Conservation (phyloP, 2,329 filamentous ascomycete species). For the Clarireedia hainanense region DNA sequence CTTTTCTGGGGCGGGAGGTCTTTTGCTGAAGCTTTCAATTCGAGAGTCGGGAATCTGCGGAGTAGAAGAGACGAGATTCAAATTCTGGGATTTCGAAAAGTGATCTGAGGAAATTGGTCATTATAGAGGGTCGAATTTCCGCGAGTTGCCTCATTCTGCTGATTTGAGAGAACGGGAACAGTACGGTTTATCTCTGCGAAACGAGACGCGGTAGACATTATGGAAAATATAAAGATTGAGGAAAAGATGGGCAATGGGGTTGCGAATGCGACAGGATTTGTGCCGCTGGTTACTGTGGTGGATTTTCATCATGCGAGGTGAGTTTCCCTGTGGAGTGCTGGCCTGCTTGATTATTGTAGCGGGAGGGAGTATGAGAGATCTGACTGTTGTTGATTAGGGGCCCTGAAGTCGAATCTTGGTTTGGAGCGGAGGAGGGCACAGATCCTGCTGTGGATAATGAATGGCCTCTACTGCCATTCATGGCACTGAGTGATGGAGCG, state of each 20-base stretch:
- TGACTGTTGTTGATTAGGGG: conserved; percentile 39
- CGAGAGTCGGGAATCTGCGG: too few species aligned
- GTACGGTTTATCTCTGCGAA: neutral
- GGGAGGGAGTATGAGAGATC: neutral
- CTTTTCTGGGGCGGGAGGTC: too few species aligned
- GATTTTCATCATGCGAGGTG: conserved; percentile 73
- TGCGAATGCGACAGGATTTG: conserved; percentile 35
- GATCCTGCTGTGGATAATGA: conserved; percentile 80
- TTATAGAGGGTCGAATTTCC: too few species aligned
- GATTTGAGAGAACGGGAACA: neutral
- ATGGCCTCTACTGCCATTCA: conserved; percentile 89
- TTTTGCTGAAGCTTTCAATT: too few species aligned
- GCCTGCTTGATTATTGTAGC: too few species aligned
- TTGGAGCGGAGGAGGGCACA: conserved; percentile 63
- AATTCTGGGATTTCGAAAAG: too few species aligned
- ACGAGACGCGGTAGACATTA: neutral
- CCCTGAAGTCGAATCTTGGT: conserved; percentile 90
- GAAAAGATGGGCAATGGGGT: conserved; percentile 16
- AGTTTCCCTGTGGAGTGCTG: conserved; percentile 2
- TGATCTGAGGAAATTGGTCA: too few species aligned
- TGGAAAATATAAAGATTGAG: conserved; percentile 3
- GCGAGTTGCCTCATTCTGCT: neutral
- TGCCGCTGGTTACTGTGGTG: conserved; percentile 69
- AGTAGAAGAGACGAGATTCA: too few species aligned
- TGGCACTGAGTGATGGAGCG: conserved; percentile 92